Conservation (phyloP, 1,139 yeast species). For the Blastobotrys malaysiensis region DNA sequence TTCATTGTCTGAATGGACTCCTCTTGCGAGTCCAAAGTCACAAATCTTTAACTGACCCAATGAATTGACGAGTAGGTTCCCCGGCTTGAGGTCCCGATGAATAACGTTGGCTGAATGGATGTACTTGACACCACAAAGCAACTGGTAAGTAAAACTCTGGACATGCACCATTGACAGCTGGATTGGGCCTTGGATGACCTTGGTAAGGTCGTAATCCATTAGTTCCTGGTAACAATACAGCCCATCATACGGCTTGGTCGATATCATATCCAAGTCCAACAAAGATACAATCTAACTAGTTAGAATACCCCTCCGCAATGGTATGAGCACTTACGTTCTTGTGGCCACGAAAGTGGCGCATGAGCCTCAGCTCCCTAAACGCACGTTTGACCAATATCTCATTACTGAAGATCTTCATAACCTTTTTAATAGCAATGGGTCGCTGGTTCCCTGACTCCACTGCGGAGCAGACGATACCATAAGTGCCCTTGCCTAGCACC, state of each 20-base stretch:
- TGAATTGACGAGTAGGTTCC: constrained; percentile 68
- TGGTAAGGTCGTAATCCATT: constrained; percentile 72
- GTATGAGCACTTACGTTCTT: constrained; percentile 14
- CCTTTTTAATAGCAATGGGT: constrained; percentile 67
- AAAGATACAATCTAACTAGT: constrained; percentile 52
- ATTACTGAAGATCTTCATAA: constrained; percentile 85
- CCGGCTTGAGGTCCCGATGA: constrained; percentile 83
- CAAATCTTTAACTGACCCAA: constrained; percentile 73
- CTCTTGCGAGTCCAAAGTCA: constrained; percentile 86
- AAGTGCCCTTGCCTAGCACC: constrained; percentile 79
- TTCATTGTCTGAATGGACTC: constrained; percentile 35
- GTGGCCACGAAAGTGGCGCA: constrained; percentile 84
- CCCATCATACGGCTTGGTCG: constrained; percentile 68
- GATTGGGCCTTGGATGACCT: constrained; percentile 63
- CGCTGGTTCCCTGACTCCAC: constrained; percentile 37
- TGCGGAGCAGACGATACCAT: constrained; percentile 83
- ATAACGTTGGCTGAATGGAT: constrained; percentile 72
- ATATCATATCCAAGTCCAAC: constrained; percentile 66
- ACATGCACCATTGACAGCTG: constrained; percentile 82
- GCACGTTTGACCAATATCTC: constrained; percentile 87
- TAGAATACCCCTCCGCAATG: not conserved
- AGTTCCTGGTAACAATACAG: constrained; percentile 80
- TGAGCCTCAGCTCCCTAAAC: constrained; percentile 75
- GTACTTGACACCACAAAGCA: constrained; percentile 72
- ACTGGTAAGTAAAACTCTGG: constrained; percentile 69